Percentiles rank a stretch among this genome's conserved stretches.
These are phyloP conservation scores for Haberlea rhodopensis DNA, from an alignment of 257 asterid species.

Conservation along the genomic window DNA sequence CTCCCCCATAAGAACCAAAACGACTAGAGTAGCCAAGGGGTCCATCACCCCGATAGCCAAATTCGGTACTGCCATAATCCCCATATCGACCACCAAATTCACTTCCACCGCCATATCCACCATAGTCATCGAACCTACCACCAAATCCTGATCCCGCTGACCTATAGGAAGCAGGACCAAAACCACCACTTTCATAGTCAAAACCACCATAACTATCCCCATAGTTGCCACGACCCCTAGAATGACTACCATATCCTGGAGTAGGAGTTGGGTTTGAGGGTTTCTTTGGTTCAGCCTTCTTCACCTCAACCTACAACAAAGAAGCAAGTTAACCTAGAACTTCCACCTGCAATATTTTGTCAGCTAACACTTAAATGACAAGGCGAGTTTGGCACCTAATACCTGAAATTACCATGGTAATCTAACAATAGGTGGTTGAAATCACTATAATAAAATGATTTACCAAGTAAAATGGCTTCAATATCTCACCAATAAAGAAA, in stretches of 20 bases:
- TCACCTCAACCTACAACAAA: slow-evolving; percentile 99
- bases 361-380: slow-evolving; percentile 40
- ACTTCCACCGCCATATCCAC: slow-evolving; percentile 65
- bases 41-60: slow-evolving; percentile 73
- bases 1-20: slow-evolving; percentile 74
- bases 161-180: slow-evolving; percentile 94
- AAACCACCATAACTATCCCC: slow-evolving; percentile 81
- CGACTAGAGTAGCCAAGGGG: slow-evolving; percentile 77
- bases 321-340: slow-evolving; percentile 92
- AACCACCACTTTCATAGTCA: slow-evolving; percentile 65
- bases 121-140: slow-evolving; percentile 80
- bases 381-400: slow-evolving; percentile 31
- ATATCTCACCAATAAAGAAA: slow-evolving; percentile 16
- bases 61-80: slow-evolving; percentile 70
- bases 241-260: slow-evolving; percentile 83
- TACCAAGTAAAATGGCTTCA: slow-evolving; percentile 14
- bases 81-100: slow-evolving; percentile 84
- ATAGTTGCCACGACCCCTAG: slow-evolving; percentile 77
- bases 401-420: slow-evolving; percentile 28
- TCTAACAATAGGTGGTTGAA: slow-evolving; percentile 19
- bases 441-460: slow-evolving; percentile 22
- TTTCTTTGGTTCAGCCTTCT: slow-evolving; percentile 99
- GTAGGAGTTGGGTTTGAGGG: slow-evolving; percentile 89
- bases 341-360: slow-evolving; percentile 41
- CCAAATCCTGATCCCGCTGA: slow-evolving; percentile 73